Percentiles rank a stretch among this genome's conserved stretches.
Conservation (phyloP, 768 basidiomycete genomes). For the Russula emetica region DNA sequence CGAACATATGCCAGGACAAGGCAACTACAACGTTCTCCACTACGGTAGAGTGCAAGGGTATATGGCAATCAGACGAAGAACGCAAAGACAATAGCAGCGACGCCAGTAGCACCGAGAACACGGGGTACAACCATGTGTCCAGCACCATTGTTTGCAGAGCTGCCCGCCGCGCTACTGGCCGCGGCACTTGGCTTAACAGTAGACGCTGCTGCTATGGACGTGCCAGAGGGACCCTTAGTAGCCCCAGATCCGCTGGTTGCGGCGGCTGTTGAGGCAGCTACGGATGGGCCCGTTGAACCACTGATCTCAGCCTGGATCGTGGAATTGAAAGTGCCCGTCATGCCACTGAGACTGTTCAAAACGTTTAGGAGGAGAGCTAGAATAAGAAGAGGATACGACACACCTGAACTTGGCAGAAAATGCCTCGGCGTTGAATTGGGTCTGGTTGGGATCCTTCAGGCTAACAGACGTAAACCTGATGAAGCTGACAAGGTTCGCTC, state of each 20-base stretch:
- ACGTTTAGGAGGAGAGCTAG: background rate
- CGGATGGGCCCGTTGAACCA: slow-evolving; percentile 44
- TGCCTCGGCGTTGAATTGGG: slow-evolving; percentile 57
- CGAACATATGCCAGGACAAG: slow-evolving; percentile 8
- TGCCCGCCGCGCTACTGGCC: slow-evolving; percentile 3
- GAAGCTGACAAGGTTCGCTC: slow-evolving; percentile 47
- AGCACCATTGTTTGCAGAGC: slow-evolving; percentile 21
- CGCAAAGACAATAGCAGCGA: slow-evolving; percentile 22
- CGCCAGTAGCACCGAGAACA: slow-evolving; percentile 27
- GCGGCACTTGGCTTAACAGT: slow-evolving; percentile 16
- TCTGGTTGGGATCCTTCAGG: slow-evolving; percentile 47
- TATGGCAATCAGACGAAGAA: slow-evolving; percentile 17
- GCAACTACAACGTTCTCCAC: background rate
- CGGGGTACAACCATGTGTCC: slow-evolving; percentile 22
- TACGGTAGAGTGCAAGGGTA: background rate
- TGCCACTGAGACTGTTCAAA: slow-evolving; percentile 50
- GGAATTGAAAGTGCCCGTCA: slow-evolving; percentile 67
- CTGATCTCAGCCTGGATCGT: slow-evolving; percentile 53
- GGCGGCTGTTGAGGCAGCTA: slow-evolving; percentile 20
- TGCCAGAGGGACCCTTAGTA: background rate
- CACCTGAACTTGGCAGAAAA: slow-evolving; percentile 81
- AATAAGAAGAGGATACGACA: slow-evolving; percentile 30
- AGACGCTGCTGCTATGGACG: slow-evolving; percentile 16
- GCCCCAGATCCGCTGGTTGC: slow-evolving; percentile 30
- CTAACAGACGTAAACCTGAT: slow-evolving; percentile 64